Conservation (phyloP, 441 rosid species). For the Syzygium syzygioides region DNA sequence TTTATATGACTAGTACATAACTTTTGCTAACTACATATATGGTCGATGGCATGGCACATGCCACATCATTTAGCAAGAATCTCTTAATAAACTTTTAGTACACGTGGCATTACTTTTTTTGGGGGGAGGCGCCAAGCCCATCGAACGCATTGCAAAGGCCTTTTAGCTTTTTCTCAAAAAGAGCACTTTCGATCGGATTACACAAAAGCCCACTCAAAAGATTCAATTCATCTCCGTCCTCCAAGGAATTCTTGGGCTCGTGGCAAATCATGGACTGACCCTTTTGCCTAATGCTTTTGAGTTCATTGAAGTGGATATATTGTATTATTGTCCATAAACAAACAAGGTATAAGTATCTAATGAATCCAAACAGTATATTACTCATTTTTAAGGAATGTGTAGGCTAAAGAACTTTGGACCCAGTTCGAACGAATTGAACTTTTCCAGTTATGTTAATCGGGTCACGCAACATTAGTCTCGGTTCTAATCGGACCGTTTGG, state of each 20-base stretch:
- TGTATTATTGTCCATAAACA: not conserved
- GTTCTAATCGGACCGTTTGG: not conserved
- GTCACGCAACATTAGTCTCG: not conserved
- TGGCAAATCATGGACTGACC: too few relatives aligned
- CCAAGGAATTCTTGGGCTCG: too few relatives aligned
- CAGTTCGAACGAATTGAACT: not conserved
- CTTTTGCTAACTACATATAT: not conserved
- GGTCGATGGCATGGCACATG: not conserved
- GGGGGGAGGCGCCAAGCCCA: too few relatives aligned
- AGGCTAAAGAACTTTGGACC: not conserved
- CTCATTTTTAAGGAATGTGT: not conserved
- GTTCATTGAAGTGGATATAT: not conserved
- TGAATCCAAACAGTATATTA: not conserved
- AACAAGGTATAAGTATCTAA: not conserved
- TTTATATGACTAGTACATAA: not conserved
- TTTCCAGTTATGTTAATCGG: not conserved
- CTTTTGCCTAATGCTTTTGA: not conserved
- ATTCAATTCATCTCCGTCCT: not conserved
- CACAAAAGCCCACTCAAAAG: not conserved
- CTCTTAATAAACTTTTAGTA: not conserved
- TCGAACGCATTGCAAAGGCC: not conserved
- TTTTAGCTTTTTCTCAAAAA: not conserved
- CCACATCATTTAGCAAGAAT: not conserved
- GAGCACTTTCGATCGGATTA: not conserved
- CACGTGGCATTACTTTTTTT: too few relatives aligned